Conservation (phyloP, 192 early-diverging fungal species). For the Rhizophagus prolifer region DNA sequence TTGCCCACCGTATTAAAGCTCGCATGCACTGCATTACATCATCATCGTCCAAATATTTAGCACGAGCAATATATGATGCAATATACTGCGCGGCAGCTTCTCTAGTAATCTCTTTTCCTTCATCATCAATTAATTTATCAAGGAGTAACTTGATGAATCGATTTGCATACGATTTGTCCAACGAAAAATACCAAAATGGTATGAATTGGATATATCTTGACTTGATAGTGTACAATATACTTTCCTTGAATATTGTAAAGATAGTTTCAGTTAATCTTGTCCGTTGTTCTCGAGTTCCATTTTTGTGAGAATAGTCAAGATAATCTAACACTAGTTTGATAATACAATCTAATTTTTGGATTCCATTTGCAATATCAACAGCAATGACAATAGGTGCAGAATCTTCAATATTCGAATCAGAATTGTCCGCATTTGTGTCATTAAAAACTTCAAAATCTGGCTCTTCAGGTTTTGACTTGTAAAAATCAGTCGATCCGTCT, state of each 20-base stretch:
- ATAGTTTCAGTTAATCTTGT: conserved; percentile 65
- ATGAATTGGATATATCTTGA: conserved; percentile 92
- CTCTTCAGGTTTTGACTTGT: background rate
- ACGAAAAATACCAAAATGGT: conserved; percentile 72
- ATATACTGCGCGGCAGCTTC: conserved; percentile 82
- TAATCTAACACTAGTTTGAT: conserved; percentile 67
- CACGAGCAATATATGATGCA: conserved; percentile 85
- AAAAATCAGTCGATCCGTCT: background rate
- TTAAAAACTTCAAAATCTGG: conserved; percentile 33
- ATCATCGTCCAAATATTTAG: conserved; percentile 65
- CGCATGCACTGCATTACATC: conserved; percentile 66
- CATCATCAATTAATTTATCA: conserved; percentile 49
- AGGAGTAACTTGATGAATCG: conserved; percentile 57
- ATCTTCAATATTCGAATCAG: conserved; percentile 41
- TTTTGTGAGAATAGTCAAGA: conserved; percentile 43
- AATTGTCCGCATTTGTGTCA: conserved; percentile 48
- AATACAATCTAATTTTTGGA: conserved; percentile 73
- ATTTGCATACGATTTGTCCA: conserved; percentile 80
- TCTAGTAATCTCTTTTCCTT: conserved; percentile 64
- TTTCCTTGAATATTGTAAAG: conserved; percentile 76
- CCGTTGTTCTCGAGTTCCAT: conserved; percentile 32
- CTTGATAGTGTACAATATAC: conserved; percentile 82
- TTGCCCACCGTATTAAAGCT: conserved; percentile 68
- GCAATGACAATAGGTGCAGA: conserved; percentile 39
- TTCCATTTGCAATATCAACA: conserved; percentile 53